Conservation (phyloP, 345 rosid species). For the Brassica incana region DNA sequence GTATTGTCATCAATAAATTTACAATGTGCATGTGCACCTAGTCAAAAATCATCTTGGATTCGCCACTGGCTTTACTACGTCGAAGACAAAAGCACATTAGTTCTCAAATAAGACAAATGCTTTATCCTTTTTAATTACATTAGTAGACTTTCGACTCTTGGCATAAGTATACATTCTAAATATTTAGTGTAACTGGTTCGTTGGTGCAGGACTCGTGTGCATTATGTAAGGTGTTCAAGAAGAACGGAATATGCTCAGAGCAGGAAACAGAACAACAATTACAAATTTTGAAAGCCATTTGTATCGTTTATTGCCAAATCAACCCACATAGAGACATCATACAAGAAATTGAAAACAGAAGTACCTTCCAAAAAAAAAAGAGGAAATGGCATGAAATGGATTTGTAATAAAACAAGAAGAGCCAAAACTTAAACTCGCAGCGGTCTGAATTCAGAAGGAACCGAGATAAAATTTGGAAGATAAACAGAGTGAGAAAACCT, state of each 20-base stretch:
- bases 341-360: no score
- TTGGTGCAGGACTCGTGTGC: slow-evolving; percentile 34
- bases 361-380: no score
- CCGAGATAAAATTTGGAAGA: not conserved
- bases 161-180: slow-evolving; percentile 1
- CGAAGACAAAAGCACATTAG: slow-evolving; percentile 46
- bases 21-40: no score
- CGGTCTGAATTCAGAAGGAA: slow-evolving; percentile 1
- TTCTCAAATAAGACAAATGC: slow-evolving; percentile 17
- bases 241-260: slow-evolving; percentile 77
- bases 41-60: no score
- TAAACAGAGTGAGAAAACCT: not conserved
- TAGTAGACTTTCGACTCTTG: not conserved
- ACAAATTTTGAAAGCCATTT: not conserved
- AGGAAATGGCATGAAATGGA: not conserved
- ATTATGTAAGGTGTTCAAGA: slow-evolving; percentile 86
- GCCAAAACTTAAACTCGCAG: not conserved
- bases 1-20: no score
- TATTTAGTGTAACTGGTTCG: not conserved
- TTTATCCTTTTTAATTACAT: not conserved
- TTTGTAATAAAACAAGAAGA: not conserved
- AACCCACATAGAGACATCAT: no score
- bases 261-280: slow-evolving; percentile 54
- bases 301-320: no score
- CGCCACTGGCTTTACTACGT: slow-evolving; percentile 4